These are phyloP conservation scores for Moesziomyces antarcticus DNA, from an alignment of 1,284 basidiomycete genomes.

Conservation along the genomic window DNA sequence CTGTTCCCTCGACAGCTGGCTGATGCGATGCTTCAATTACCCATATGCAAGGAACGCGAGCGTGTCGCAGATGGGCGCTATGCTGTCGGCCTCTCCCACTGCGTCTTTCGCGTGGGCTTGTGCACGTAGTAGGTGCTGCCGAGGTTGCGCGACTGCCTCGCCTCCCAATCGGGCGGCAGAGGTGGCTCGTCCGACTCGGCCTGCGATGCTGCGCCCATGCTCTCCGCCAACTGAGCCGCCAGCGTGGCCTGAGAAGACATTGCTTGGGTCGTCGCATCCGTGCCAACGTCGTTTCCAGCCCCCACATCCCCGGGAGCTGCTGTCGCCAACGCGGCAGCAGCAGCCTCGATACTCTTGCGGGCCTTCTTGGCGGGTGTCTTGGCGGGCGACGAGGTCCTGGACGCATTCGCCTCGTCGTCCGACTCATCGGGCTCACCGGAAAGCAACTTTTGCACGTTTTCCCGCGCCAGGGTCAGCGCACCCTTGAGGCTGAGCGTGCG, in stretches of 20 bases:
- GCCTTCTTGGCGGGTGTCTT: constrained; percentile 21
- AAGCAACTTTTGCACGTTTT: constrained; percentile 7
- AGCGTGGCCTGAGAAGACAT: not conserved
- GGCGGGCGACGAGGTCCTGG: constrained; percentile 1
- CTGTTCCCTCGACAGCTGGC: too few species aligned
- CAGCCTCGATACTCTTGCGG: not conserved
- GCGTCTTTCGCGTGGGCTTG: constrained; percentile 33
- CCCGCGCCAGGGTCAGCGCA: constrained; percentile 9
- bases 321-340: constrained; percentile 1
- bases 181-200: constrained; percentile 15
- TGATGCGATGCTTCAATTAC: too few species aligned
- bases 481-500: constrained; percentile 27
- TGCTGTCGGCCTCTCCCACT: constrained; percentile 39
- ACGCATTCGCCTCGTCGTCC: constrained; percentile 9
- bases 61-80: not conserved
- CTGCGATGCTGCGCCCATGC: not conserved
- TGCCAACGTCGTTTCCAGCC: not conserved
- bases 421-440: constrained; percentile 4
- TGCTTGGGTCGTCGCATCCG: not conserved
- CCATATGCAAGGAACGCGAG: too few species aligned
- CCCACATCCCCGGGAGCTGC: not conserved
- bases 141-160: constrained; percentile 19
- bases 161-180: constrained; percentile 27
- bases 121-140: constrained; percentile 43
- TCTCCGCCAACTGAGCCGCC: not conserved